Evolutionary conservation across 2,329 filamentous ascomycete genomes (phyloP), one percentile per base, ranked within the genome.

Genomic region (Paraconiothyrium brasiliense): DNA sequence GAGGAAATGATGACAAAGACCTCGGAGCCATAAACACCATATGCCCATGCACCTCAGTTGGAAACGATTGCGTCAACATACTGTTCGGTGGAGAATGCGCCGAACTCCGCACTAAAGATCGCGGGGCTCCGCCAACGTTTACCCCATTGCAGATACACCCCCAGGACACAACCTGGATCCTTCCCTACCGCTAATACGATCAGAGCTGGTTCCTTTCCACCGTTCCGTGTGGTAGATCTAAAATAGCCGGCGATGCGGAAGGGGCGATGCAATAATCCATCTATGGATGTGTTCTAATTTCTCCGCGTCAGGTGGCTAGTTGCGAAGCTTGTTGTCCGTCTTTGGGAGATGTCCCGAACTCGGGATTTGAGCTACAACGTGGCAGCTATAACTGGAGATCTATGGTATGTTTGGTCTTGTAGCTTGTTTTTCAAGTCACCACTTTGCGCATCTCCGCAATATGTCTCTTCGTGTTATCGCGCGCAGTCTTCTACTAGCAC

Each of bases 71-170:
- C 30, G n/a, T 50, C 14, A 34, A 34, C 13, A 41, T 20, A 22
- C 3, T n/a, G 9, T 14, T 41, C 50, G 50, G 50, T 16, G 10
- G 20, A 20, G 22, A 54, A 16, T 54, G 14, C 20, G 16, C 49
- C 50, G 50, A 43, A 54, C 13, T 43, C 50, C 35, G 35, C 50
- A 35, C 35, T 22, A 43, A 54, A 41, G 35, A 54, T 54, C 50
- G 35, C 35, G 50, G 50, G 35, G 49, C 35, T 35, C 50, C 35
- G 50, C 50, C 35, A 54, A 22, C 14, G 9, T 5, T 24, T 41
- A 14, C 50, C 35, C 14, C 14, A n/a, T 27, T 41, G 13, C 5
- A 24, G 20, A 4, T n/a, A 43, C 20, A 46, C 10, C 43, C 10
- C 20, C n/a, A 13, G 27, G 6, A 50, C 30, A 7, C 16, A 32